Base-by-base conservation (phyloP, 2,329 filamentous ascomycete species). In the Diaporthe amygdali region DNA sequence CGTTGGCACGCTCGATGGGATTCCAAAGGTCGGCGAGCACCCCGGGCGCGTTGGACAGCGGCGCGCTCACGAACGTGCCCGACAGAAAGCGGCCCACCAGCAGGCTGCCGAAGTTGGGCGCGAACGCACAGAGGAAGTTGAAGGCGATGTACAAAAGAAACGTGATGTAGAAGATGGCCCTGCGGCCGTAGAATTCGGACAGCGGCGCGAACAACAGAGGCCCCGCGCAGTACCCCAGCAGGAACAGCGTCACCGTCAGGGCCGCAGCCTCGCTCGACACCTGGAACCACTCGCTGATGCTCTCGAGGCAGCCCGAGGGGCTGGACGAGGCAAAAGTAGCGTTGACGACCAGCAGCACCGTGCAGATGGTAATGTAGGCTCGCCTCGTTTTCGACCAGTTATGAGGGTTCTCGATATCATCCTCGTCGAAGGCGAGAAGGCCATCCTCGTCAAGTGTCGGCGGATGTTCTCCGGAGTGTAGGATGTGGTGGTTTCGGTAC, bases 171-270 rank as follows among this genome's bases (percentile, higher is more conserved):
- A 89, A 87, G 56, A 89, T 83, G 82, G 83, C 86, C 74, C 86
- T 76, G 9, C 88, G 81, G 15, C 88, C 87, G 76, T 87, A 90
- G 70, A 89, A 87, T 77, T 90, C 89, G 46, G 84, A 87, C 25
- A 90, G 75, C 0, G 88, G 89, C 1, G 88, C 89, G 75, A 89
- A 91, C 2, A 90, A 61, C 3, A 91, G 79, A 0, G 89, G 89
- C 0, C 90, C 90, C 2, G 86, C 84, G 72, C 86, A 87, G 77
- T 91, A 91, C 2, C 85, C 88, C 5, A 89, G 80, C 32, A 90
- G 80, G 74, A 89, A 90, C 12, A 89, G 76, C 0, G 87, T 87
- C 52, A 88, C 85, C 1, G 86, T 86, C 10, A 90, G 80, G 2
- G 82, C 83, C 0, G 85, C 84, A 2, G 81, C 85, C 71, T 85